Evolutionary conservation across 306 rosid genomes (phyloP), one percentile per base, ranked within the genome.

Genomic region (Cucurbita moschata): DNA sequence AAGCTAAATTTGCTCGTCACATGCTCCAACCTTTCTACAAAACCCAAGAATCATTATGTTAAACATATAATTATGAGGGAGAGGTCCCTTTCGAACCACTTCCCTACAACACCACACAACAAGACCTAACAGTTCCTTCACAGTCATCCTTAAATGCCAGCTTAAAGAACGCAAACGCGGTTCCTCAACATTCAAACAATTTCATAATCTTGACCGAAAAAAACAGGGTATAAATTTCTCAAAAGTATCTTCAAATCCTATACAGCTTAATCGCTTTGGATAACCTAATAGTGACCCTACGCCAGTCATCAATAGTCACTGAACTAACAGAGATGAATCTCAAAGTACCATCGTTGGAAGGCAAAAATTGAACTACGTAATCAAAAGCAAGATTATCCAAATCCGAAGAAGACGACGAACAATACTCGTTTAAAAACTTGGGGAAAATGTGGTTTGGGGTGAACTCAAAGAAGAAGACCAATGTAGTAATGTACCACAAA

Each of bases 121-220:
- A 84, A 51, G 75, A 72, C 73, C 63, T 73, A 40, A 91, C 81
- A 49, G 44, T 50, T 47, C 52, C 79, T 12, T 82, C 85, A 19
- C 78, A 84, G 21, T 77, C 85, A 58, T 85, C 83, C 55, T 80
- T 75, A 64, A 87, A 82, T 0, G 87, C 88, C 13, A 87, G 38
- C 44, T 88, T 88, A 64, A 91, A 91, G 84, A 91, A 91, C 30
- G 92, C 88, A 75, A 82, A 84, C 14, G 90, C 92, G 23, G 86
- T 76, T 66, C 83, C 85, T 37, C 88, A 78, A 23, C 75, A 57
- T 4, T 52, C 80, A 1, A 85, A 76, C 15, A 87, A 61, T 57
- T 82, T 80, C 82, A 88, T 80, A 13, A 83, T 73, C 69, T 82
- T 77, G 1, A 80, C 96, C 1, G 21, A 91, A 83, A 16, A 81